A percentile compares a stretch with the other conserved stretches of the same genome.
Conservation (phyloP, 75 land plant genomes). For the Cryptomeria japonica region DNA sequence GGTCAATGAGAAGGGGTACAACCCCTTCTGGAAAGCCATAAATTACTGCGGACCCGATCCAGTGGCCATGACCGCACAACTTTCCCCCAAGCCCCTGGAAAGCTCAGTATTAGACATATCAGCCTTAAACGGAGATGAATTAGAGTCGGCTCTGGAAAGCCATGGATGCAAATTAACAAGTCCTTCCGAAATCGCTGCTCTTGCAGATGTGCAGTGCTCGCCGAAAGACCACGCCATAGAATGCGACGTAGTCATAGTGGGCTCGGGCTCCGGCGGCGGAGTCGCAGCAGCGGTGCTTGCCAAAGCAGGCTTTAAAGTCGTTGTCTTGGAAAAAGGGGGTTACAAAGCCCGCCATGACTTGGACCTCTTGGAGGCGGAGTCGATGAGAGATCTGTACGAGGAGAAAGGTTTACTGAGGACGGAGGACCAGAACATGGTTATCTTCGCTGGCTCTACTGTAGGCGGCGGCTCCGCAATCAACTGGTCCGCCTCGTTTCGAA, state of each 20-base stretch:
- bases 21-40: slow-evolving; percentile 13
- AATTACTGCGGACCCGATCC: slow-evolving; percentile 19
- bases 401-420: slow-evolving; percentile 22
- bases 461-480: slow-evolving; percentile 45
- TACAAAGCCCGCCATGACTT: slow-evolving; percentile 33
- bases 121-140: not conserved
- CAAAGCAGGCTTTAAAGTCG: slow-evolving; percentile 29
- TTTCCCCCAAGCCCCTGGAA: not conserved
- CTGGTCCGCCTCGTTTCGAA: slow-evolving; percentile 41
- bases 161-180: not conserved
- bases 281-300: slow-evolving; percentile 42
- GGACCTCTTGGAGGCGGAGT: slow-evolving; percentile 25
- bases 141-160: not conserved
- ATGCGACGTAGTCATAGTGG: slow-evolving; percentile 42
- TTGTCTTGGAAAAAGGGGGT: slow-evolving; percentile 39
- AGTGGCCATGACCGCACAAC: not conserved
- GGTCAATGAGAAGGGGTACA: slow-evolving; percentile 1
- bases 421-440: slow-evolving; percentile 15
- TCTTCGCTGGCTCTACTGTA: slow-evolving; percentile 35
- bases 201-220: not conserved
- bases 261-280: slow-evolving; percentile 44
- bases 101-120: not conserved
- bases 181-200: not conserved
- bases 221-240: slow-evolving; percentile 15
- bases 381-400: slow-evolving; percentile 22